Percentiles rank a stretch among this genome's conserved stretches.
phyloP scores from a whole-genome alignment of 73 alveolate species.

The Symbiodinium pilosum region DNA sequence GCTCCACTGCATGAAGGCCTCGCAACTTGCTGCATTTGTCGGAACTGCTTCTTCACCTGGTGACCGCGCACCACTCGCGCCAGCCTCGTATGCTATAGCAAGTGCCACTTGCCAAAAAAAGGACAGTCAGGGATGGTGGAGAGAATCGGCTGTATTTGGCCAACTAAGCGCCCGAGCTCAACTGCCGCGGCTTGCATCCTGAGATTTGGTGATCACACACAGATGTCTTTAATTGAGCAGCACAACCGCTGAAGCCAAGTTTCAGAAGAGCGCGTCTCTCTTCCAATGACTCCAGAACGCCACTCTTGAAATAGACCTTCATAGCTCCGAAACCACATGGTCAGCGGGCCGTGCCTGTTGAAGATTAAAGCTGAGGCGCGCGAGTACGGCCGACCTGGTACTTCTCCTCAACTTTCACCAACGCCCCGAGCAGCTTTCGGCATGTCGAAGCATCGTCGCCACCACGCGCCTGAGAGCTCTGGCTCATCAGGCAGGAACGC shows the following conservation, averaged over 20 bases:
- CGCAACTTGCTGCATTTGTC: background rate
- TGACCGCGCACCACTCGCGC: constrained; percentile 7
- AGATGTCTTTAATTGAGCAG: background rate
- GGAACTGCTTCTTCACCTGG: constrained; percentile 10
- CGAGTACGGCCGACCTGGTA: constrained; percentile 92
- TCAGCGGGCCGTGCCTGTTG: no score
- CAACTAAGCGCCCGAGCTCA: constrained; percentile 35
- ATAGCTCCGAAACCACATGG: no score
- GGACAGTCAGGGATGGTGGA: background rate
- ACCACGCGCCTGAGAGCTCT: background rate
- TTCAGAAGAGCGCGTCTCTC: constrained; percentile 67
- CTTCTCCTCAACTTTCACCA: constrained; percentile 41
- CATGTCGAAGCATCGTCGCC: constrained; percentile 48
- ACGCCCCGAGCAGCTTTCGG: constrained; percentile 20
- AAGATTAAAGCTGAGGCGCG: background rate
- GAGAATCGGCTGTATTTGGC: background rate
- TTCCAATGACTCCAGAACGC: constrained; percentile 70
- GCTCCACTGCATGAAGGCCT: no score
- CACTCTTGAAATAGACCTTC: constrained; percentile 76
- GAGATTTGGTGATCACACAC: background rate
- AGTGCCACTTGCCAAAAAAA: background rate
- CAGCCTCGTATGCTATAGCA: background rate
- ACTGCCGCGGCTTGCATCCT: constrained; percentile 69
- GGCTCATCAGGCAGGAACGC: background rate
- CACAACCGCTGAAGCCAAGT: background rate